Conservation (phyloP, 2,329 filamentous ascomycete species). For the Myriosclerotinia duriaeana region DNA sequence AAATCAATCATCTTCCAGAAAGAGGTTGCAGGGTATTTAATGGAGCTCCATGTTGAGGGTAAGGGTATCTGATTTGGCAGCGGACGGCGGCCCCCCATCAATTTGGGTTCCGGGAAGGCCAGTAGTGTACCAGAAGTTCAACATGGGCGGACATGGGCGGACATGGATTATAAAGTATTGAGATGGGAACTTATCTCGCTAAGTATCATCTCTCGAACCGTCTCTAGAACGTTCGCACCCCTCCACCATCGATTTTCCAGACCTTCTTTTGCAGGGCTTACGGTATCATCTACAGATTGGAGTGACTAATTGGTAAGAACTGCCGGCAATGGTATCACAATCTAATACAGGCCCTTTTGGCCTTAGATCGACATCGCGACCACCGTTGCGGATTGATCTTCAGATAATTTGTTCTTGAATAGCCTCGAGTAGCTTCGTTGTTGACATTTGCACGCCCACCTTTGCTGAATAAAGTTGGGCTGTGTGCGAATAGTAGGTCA, state of each 20-base stretch:
- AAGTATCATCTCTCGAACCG: background rate
- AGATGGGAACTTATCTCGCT: slow-evolving; percentile 9
- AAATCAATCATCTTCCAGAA: slow-evolving; percentile 14
- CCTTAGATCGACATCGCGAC: slow-evolving; percentile 14
- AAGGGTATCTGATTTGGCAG: slow-evolving; percentile 16
- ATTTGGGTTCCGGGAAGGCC: background rate
- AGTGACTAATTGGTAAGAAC: slow-evolving; percentile 23
- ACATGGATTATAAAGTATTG: slow-evolving; percentile 13
- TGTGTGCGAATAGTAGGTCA: slow-evolving; percentile 14
- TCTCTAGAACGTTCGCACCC: slow-evolving; percentile 15
- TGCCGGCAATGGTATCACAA: slow-evolving; percentile 14
- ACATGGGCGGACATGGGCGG: slow-evolving; percentile 11
- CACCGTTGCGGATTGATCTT: slow-evolving; percentile 22
- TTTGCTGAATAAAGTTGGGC: background rate
- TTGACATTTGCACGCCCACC: slow-evolving; percentile 14
- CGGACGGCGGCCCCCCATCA: slow-evolving; percentile 4
- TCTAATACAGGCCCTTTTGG: slow-evolving; percentile 10
- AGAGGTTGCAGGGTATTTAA: background rate
- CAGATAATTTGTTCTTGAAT: slow-evolving; percentile 13
- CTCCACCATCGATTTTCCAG: slow-evolving; percentile 13
- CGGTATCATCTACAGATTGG: background rate
- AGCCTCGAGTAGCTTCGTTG: slow-evolving; percentile 12
- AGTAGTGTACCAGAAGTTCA: slow-evolving; percentile 14
- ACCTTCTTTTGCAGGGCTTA: slow-evolving; percentile 7
- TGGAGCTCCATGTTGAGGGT: background rate